Evolutionary conservation across 2,329 filamentous ascomycete species (phyloP).

Genomic region (Stachybotrys echinatus): DNA sequence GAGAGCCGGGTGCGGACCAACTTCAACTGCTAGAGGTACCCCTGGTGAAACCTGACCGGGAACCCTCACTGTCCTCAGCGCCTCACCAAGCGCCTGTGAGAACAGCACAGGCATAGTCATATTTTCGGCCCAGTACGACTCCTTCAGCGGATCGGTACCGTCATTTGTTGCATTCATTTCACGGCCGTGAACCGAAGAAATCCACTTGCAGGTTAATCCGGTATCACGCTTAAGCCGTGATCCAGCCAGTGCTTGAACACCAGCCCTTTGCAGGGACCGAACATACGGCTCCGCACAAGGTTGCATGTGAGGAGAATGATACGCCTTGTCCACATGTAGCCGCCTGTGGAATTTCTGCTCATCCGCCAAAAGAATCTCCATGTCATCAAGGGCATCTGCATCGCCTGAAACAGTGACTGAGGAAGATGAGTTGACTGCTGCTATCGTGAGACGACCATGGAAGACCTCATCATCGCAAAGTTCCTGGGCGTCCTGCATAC

Average conservation of each 20-base stretch:
- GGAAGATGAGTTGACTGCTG: conserved; percentile 15
- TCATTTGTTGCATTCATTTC: neutral
- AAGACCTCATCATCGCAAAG: conserved; percentile 3
- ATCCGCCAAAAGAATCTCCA: conserved; percentile 11
- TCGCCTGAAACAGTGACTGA: conserved; percentile 26
- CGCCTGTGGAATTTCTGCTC: conserved; percentile 24
- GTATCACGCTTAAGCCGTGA: too few species aligned
- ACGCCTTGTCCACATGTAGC: conserved; percentile 25
- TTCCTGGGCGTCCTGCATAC: conserved; percentile 10
- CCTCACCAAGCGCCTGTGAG: neutral
- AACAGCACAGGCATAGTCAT: neutral
- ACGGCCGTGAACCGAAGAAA: neutral
- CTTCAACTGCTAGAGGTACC: neutral
- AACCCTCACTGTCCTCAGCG: neutral
- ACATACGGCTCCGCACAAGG: neutral
- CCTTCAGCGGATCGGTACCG: neutral
- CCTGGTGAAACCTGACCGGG: neutral
- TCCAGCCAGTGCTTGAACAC: neutral
- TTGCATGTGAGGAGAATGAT: conserved; percentile 1
- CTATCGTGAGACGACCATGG: conserved; percentile 15
- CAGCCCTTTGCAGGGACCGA: neutral
- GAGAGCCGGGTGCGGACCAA: neutral
- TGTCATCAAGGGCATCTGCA: conserved; percentile 14
- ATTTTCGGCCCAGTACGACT: neutral
- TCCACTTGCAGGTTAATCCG: neutral